Base-by-base conservation (phyloP, 2,329 filamentous ascomycete genomes). In the Botrytis sinoallii region DNA sequence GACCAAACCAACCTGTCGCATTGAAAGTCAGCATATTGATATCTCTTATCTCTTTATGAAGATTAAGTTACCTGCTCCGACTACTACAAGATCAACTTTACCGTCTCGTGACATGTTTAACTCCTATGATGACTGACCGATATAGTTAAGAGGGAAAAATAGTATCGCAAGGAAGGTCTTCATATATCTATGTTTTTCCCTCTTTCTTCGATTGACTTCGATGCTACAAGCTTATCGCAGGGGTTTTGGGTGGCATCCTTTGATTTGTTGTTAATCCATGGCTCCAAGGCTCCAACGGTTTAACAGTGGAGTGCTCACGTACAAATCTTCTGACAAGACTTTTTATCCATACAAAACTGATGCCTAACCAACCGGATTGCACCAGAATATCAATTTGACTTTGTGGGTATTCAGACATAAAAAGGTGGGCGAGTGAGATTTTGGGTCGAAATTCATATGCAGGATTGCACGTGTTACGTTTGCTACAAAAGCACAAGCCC, bases 1-100 rank as follows among this genome's bases (percentile, higher is more conserved):
- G 83, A 35, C 91, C 91, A 78, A 84, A 74, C 44, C 60, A 71
- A 8, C 72, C 72, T 74, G 20, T 38, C 60, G 4, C 44, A n/a
- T 48, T 29, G 29, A 32, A 46, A n/a, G 32, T 72, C 46, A 72
- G 69, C 25, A 25, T 18, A 46, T 22, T 69, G 38, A 3, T 25
- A 42, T 71, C 52, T 57, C 52, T 29, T 6, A 42, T 12, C 48
- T 40, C 10, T 57, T 14, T 20, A 10, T 38, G 25, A 8, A 38
- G 32, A 14, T 29, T 18, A 18, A 57, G 16, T 57, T 68, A 72
- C 70, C 70, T 72, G 70, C 70, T 18, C 70, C 70, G 9, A 72
- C 25, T 32, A 72, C 63, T 35, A 68, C 48, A 29, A 72, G 44
- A 35, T 72, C 63, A 12, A 68, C 55, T 63, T 64, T 46, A 48